Evolutionary conservation across 2,329 filamentous ascomycete species (phyloP).

Genomic region (Aspergillus udagawae): DNA sequence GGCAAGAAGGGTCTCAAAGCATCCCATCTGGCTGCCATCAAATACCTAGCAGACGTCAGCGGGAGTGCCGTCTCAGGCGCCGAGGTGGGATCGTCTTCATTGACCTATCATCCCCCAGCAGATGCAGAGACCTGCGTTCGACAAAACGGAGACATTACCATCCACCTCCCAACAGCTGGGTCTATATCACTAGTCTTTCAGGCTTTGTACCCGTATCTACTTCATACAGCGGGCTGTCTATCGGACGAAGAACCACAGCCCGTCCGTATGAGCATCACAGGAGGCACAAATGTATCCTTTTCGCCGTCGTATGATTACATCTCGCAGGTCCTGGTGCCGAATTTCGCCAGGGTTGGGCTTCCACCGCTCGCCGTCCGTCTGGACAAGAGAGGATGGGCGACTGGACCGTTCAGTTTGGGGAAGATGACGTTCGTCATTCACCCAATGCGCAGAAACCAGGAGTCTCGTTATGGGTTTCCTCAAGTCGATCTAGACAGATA

Average conservation of each 20-base stretch:
- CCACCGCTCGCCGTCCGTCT: constrained; percentile 43
- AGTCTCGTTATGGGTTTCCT: constrained; percentile 22
- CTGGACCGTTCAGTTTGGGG: constrained; percentile 45
- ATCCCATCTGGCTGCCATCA: constrained; percentile 54
- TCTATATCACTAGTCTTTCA: constrained; percentile 56
- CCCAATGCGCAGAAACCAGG: constrained; percentile 27
- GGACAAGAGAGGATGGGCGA: constrained; percentile 52
- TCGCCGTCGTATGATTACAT: constrained; percentile 57
- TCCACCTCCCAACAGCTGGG: constrained; percentile 48
- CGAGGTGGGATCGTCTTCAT: constrained; percentile 31
- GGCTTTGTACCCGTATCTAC: constrained; percentile 55
- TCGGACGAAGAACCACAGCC: constrained; percentile 2
- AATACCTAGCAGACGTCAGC: constrained; percentile 50
- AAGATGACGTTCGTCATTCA: constrained; percentile 48
- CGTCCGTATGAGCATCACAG: constrained; percentile 46
- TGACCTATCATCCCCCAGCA: constrained; percentile 31
- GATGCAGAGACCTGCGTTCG: constrained; percentile 6
- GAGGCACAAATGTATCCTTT: constrained; percentile 56
- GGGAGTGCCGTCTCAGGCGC: constrained; percentile 39
- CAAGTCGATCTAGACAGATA: constrained; percentile 28
- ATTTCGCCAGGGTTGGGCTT: constrained; percentile 49
- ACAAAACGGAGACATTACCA: constrained; percentile 32
- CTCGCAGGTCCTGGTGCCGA: constrained; percentile 52
- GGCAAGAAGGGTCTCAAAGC: constrained; percentile 54
- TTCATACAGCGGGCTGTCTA: constrained; percentile 38